Evolutionary conservation across 306 rosid genomes (phyloP).

Genomic region (Medicago ruthenica): DNA sequence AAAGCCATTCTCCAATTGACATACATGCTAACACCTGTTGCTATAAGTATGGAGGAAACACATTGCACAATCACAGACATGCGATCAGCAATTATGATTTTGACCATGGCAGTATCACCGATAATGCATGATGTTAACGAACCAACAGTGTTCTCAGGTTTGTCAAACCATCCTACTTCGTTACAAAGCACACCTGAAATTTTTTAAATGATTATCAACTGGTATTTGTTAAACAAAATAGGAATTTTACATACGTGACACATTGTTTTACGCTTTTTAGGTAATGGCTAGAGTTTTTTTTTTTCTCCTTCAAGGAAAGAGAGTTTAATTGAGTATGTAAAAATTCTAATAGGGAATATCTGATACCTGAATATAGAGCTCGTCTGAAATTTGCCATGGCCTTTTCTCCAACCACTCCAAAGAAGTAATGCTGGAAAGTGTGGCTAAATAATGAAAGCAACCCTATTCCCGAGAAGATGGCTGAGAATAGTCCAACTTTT

Average conservation of each 20-base stretch:
- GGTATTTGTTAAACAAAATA: conserved; percentile 10
- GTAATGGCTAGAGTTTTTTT: not conserved
- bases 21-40: conserved; percentile 74
- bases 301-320: not conserved
- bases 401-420: conserved; percentile 87
- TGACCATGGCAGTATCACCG: conserved; percentile 80
- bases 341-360: conserved; percentile 26
- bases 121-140: conserved; percentile 77
- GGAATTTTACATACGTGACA: conserved; percentile 17
- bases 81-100: conserved; percentile 80
- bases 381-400: conserved; percentile 76
- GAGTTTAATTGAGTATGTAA: conserved; percentile 8
- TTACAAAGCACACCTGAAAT: conserved; percentile 71
- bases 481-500: conserved; percentile 65
- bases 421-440: conserved; percentile 85
- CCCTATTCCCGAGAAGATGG: conserved; percentile 64
- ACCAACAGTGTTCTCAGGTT: conserved; percentile 74
- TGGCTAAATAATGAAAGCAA: conserved; percentile 73
- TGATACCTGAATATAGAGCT: conserved; percentile 76
- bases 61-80: conserved; percentile 91
- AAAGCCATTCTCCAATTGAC: conserved; percentile 90
- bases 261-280: conserved; percentile 27
- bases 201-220: conserved; percentile 15
- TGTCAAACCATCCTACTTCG: conserved; percentile 91
- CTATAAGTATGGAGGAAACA: conserved; percentile 82